Base-by-base conservation (phyloP, 257 asterid genomes). In the Plectranthus barbatus region DNA sequence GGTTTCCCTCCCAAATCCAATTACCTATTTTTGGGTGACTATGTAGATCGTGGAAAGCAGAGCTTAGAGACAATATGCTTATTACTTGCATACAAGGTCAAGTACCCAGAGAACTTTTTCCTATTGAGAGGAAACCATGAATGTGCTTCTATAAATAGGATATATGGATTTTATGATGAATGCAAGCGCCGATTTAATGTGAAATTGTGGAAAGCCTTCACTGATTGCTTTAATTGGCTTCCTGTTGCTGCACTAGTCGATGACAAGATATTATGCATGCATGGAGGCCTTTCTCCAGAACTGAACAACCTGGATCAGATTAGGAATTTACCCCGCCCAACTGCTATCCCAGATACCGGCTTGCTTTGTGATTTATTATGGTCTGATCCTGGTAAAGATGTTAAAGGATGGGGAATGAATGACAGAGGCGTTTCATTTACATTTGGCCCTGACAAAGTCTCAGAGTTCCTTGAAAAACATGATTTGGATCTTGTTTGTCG, bases 381-480 rank as follows among this genome's bases (percentile, higher is more conserved):
- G 87, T 78, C 87, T 12, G 87, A 81, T 74, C 87, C 87, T 9
- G 80, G 82, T 20, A 81, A 76, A 64, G 84, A 81, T 68, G 84
- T 71, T 57, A 76, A 81, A 71, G 87, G 87, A 74, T 81, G 87
- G 87, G 87, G 87, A 48, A 79, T 78, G 84, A 81, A 81, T 50
- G 87, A 81, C 69, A 81, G 84, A 72, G 87, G 87, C 33, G 87
- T 81, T 73, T 81, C 87, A 1, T 79, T 71, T 72, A 81, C 87
- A 39, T 81, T 79, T 66, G 87, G 87, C 47, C 82, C 87, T 9
- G 87, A 79, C 48, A 76, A 76, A 74, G 87, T 81, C 60, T 71
- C 84, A 1, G 84, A 81, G 66, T 81, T 81, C 69, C 60, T 81
- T 69, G 70, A 64, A 14, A 79, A 81, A 62, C 87, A 81, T 15